Conservation (phyloP, 2,329 filamentous ascomycete species). For the Pseudogymnoascus sp. region DNA sequence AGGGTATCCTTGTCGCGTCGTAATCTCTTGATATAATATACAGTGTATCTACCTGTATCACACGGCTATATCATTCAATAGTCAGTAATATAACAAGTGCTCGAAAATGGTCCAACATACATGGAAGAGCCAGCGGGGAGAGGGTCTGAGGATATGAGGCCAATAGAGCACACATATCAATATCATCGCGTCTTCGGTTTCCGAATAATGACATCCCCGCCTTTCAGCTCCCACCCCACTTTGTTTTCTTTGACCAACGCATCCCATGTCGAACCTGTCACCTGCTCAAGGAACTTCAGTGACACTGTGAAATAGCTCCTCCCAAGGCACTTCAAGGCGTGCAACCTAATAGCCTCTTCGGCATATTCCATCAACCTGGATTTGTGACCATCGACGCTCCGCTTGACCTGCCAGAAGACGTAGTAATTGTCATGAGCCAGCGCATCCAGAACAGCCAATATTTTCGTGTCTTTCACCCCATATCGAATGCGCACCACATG, state of each 20-base stretch:
- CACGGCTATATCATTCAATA: background rate
- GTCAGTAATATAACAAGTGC: background rate
- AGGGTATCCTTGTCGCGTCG: background rate
- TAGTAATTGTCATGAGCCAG: constrained; percentile 79
- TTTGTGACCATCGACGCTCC: constrained; percentile 71
- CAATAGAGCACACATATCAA: background rate
- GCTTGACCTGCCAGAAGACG: constrained; percentile 64
- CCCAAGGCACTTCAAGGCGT: constrained; percentile 81
- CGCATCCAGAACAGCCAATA: constrained; percentile 62
- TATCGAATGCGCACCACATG: constrained; percentile 58
- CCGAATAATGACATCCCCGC: constrained; percentile 68
- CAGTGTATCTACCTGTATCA: background rate
- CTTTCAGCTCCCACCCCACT: constrained; percentile 79
- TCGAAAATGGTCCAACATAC: background rate
- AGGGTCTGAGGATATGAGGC: background rate
- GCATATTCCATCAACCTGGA: constrained; percentile 75
- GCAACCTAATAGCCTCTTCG: constrained; percentile 63
- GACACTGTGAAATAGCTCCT: constrained; percentile 72
- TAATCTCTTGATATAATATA: constrained; percentile 4
- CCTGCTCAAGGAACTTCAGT: constrained; percentile 58
- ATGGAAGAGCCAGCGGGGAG: background rate
- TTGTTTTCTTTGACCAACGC: constrained; percentile 59
- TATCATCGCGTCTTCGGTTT: constrained; percentile 42
- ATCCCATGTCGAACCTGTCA: constrained; percentile 64
- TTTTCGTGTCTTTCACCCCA: constrained; percentile 55